Conservation (phyloP, 1,284 basidiomycete species). For the Ceratobasidium sp. region DNA sequence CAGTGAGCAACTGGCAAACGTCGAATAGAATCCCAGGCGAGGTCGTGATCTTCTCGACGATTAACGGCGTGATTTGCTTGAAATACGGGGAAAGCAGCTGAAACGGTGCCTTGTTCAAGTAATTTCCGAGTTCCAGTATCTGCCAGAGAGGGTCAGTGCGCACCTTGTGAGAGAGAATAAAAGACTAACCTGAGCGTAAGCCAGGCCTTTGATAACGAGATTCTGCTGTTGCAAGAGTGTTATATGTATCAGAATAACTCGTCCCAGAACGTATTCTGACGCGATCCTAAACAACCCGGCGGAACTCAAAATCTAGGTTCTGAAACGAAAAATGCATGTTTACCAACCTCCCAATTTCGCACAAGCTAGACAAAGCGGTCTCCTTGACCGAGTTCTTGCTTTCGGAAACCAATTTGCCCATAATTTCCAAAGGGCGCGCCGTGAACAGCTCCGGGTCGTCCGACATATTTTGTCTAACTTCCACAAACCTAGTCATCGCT, state of each 20-base stretch:
- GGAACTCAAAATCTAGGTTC: conserved; percentile 8
- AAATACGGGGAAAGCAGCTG: conserved; percentile 74
- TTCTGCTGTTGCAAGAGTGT: conserved; percentile 70
- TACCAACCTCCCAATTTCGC: conserved; percentile 67
- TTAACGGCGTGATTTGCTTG: conserved; percentile 68
- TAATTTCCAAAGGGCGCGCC: conserved; percentile 48
- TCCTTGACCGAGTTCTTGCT: conserved; percentile 38
- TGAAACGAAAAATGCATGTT: neutral
- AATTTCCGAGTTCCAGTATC: conserved; percentile 65
- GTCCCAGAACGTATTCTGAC: conserved; percentile 61
- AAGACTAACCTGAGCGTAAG: conserved; percentile 68
- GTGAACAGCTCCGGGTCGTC: neutral
- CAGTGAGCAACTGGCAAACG: conserved; percentile 65
- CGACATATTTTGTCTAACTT: neutral
- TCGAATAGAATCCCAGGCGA: conserved; percentile 68
- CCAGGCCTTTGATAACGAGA: conserved; percentile 69
- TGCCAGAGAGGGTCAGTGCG: conserved; percentile 48
- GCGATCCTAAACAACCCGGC: conserved; percentile 59
- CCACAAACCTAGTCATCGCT: neutral
- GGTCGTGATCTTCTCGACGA: conserved; percentile 64
- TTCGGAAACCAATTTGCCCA: conserved; percentile 26
- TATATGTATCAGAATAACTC: conserved; percentile 69
- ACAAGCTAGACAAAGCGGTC: conserved; percentile 56
- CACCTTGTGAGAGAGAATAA: neutral
- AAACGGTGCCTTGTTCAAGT: conserved; percentile 70